Evolutionary conservation across 768 basidiomycete genomes (phyloP).

Genomic region (Lentinula detonsa): DNA sequence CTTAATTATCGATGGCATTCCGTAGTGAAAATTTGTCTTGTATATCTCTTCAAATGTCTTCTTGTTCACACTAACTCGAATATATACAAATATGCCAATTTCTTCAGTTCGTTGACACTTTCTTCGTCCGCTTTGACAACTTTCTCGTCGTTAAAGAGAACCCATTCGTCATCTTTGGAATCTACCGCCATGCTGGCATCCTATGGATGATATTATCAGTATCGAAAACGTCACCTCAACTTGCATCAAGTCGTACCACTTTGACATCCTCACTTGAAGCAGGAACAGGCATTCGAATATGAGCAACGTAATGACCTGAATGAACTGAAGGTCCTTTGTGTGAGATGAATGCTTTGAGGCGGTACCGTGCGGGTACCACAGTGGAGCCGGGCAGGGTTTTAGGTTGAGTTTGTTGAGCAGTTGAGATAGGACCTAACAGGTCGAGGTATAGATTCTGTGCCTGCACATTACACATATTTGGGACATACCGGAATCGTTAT

Average conservation of each 20-base stretch:
- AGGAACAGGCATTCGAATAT: conserved; percentile 50
- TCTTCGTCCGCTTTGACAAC: conserved; percentile 84
- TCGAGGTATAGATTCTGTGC: conserved; percentile 12
- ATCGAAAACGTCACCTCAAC: not conserved
- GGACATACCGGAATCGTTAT: conserved; percentile 29
- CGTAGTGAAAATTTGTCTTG: no score
- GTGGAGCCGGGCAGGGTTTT: conserved; percentile 39
- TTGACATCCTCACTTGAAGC: conserved; percentile 95
- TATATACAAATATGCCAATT: conserved; percentile 89
- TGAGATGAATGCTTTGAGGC: conserved; percentile 90
- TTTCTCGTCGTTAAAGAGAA: conserved; percentile 95
- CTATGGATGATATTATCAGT: not conserved
- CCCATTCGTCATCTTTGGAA: conserved; percentile 55
- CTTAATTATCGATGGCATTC: no score
- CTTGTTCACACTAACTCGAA: conserved; percentile 48
- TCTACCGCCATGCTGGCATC: not conserved
- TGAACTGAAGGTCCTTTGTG: conserved; percentile 97
- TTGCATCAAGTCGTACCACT: conserved; percentile 44
- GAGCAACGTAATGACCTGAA: conserved; percentile 90
- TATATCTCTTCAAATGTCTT: not conserved
- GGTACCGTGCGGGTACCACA: conserved; percentile 67
- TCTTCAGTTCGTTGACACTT: conserved; percentile 76
- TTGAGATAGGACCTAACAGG: not conserved
- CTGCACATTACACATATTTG: conserved; percentile 9
- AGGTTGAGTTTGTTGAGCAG: not conserved